Percentiles rank a stretch among this genome's conserved stretches.
phyloP scores from a whole-genome alignment of 192 early-diverging fungal species.

The Coemansia sp. region DNA sequence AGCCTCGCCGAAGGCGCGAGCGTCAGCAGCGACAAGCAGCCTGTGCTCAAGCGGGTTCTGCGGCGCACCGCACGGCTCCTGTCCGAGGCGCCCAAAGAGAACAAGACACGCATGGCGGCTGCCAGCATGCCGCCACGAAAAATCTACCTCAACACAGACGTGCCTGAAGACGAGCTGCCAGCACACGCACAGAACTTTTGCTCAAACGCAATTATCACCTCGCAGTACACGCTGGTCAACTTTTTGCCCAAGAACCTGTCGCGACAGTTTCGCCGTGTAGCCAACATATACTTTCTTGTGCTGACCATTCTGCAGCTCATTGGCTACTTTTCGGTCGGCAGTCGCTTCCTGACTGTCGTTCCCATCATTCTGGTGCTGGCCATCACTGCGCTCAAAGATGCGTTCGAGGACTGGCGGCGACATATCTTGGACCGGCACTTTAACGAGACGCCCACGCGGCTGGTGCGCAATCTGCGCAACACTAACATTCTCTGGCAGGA shows the following conservation, averaged over 20 bases:
- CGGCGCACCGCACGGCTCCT: constrained; percentile 13
- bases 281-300: constrained; percentile 86
- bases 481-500: constrained; percentile 54
- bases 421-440: constrained; percentile 81
- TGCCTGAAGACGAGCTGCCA: constrained; percentile 59
- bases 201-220: constrained; percentile 82
- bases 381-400: constrained; percentile 85
- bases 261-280: constrained; percentile 84
- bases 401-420: constrained; percentile 82
- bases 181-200: constrained; percentile 60
- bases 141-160: constrained; percentile 66
- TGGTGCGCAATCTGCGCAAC: constrained; percentile 64
- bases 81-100: constrained; percentile 16
- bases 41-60: constrained; percentile 20
- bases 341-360: constrained; percentile 73
- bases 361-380: constrained; percentile 82
- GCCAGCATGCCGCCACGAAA: constrained; percentile 32
- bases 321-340: constrained; percentile 76
- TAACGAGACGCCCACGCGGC: constrained; percentile 68
- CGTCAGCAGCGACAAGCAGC: constrained; percentile 11
- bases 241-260: constrained; percentile 92
- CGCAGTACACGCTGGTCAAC: constrained; percentile 83
- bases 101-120: constrained; percentile 28
- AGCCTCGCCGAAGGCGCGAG: constrained; percentile 8
- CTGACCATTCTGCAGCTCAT: constrained; percentile 67